phyloP scores from a whole-genome alignment of 345 rosid genomes.

The Draba incana region DNA sequence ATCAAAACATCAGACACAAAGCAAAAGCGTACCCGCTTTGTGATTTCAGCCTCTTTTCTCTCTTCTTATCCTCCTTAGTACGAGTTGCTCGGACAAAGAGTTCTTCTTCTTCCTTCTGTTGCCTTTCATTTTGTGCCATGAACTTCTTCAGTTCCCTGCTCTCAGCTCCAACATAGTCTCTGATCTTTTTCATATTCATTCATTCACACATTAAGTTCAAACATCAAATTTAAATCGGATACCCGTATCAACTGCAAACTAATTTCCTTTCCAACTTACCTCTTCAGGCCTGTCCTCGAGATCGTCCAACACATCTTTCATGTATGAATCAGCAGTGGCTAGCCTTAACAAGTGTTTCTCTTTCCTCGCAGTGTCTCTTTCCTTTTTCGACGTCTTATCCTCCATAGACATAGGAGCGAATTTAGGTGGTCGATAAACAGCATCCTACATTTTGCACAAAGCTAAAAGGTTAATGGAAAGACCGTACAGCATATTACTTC shows the following conservation, averaged over 20 bases:
- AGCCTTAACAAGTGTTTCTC: slow-evolving; percentile 60
- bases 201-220: slow-evolving; percentile 36
- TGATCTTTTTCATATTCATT: slow-evolving; percentile 55
- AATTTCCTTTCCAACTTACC: slow-evolving; percentile 46
- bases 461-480: slow-evolving; percentile 31
- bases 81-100: slow-evolving; percentile 74
- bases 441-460: slow-evolving; percentile 50
- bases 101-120: slow-evolving; percentile 75
- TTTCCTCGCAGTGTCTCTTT: slow-evolving; percentile 69
- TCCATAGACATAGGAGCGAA: slow-evolving; percentile 79
- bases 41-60: slow-evolving; percentile 72
- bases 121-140: slow-evolving; percentile 62
- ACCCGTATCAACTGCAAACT: slow-evolving; percentile 15
- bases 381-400: slow-evolving; percentile 72
- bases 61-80: slow-evolving; percentile 70
- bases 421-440: slow-evolving; percentile 71
- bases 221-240: slow-evolving; percentile 3
- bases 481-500: slow-evolving; percentile 3
- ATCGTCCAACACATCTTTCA: slow-evolving; percentile 76
- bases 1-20: slow-evolving; percentile 12
- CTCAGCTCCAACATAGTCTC: slow-evolving; percentile 66
- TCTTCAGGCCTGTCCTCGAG: slow-evolving; percentile 87
- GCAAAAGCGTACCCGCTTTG: slow-evolving; percentile 68
- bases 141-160: slow-evolving; percentile 68
- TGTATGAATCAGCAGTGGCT: slow-evolving; percentile 58